Percentiles rank a stretch among this genome's conserved stretches.
phyloP scores from a whole-genome alignment of 2,329 filamentous ascomycete genomes.

The Didymella sp. region DNA sequence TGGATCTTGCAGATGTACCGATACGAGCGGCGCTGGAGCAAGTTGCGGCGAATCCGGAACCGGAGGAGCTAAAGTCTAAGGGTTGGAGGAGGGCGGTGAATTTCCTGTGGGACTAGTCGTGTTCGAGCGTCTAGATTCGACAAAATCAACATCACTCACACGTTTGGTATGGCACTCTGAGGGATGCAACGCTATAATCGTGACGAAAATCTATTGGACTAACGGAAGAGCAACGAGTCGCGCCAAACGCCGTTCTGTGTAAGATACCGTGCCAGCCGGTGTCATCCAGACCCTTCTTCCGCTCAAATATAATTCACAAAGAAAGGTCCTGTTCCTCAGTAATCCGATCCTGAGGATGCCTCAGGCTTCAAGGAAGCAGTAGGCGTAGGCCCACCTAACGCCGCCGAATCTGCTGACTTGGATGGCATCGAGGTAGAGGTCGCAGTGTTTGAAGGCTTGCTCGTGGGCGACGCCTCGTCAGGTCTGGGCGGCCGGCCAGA shows the following conservation, averaged over 20 bases:
- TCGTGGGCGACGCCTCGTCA: not conserved
- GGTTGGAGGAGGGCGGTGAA: conserved; percentile 25
- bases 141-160: not conserved
- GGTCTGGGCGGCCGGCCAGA: not conserved
- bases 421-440: not conserved
- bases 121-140: not conserved
- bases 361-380: not conserved
- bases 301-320: too few relatives aligned
- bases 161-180: not conserved
- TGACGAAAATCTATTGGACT: not conserved
- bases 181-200: not conserved
- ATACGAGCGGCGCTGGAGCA: conserved; percentile 34
- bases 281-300: not conserved
- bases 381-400: not conserved
- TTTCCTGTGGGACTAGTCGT: conserved; percentile 30
- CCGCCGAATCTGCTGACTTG: not conserved
- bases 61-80: conserved; percentile 22
- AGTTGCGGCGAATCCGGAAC: conserved; percentile 29
- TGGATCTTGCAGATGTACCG: conserved; percentile 35
- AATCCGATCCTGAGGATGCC: not conserved
- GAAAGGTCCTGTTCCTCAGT: not conserved
- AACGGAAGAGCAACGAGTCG: not conserved
- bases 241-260: not conserved
- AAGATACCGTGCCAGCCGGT: not conserved
- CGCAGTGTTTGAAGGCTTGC: not conserved